Base-by-base conservation (phyloP, 352 stramenopile genomes). In the Pythium rishiriense region DNA sequence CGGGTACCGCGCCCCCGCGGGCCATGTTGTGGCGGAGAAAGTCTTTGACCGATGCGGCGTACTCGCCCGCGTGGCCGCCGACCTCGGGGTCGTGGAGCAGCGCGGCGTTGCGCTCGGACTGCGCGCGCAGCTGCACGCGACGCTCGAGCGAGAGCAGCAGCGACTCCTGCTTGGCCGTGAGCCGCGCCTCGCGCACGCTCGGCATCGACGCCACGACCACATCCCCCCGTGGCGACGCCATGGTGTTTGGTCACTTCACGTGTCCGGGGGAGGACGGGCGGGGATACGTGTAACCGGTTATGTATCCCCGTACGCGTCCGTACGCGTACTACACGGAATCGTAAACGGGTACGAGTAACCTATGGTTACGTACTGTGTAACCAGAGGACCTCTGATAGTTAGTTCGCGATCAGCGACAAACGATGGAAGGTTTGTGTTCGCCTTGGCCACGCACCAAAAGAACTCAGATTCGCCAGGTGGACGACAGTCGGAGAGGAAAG, bases 111-210 rank as follows among this genome's bases (percentile, higher is more conserved):
- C 58, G 65, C 56, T 81, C 72, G 0, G 72, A 72, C 55, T 92
- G 83, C 8, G 68, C 62, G 39, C 74, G 68, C 24, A 92, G 59
- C 70, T 89, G 77, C 47, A 89, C 51, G 21, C 73, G 73, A 2
- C 79, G 76, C 73, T 92, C 83, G 47, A 92, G 68, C 10, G 79
- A 72, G 11, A 74, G 70, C 48, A 92, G 70, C 47, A 90, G 66
- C 41, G 72, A 55, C 28, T 89, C 74, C 60, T 90, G 83, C 51
- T 62, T 52, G 31, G 62, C 50, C n/a, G 59, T 81, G 19, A 90
- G 72, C 64, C 53, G 58, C 43, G 72, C 82, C 37, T 88, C 77
- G 26, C 66, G 66, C 46, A 86, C 79, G 35, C 39, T 52, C 2
- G 65, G 65, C 53, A 72, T 60, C 54, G 54, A 19, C 11, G n/a